Evolutionary conservation across 2,329 filamentous ascomycete genomes (phyloP).

Genomic region (Ramularia endophylla): DNA sequence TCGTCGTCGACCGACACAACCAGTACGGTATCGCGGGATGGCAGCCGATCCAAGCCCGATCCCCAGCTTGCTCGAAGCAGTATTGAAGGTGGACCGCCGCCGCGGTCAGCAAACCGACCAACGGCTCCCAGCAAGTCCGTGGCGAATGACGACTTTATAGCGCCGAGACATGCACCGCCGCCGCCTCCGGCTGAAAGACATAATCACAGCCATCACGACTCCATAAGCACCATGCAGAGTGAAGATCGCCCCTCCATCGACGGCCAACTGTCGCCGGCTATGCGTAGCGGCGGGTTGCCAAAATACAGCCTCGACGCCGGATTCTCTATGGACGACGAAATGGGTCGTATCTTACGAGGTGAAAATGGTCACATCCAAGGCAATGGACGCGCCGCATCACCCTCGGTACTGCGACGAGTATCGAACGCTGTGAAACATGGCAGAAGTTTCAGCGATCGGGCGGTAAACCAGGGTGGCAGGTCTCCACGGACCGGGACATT

Average conservation of each 20-base stretch:
- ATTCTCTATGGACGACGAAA: slow-evolving; percentile 92
- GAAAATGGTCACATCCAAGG: slow-evolving; percentile 47
- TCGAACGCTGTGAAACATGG: slow-evolving; percentile 94
- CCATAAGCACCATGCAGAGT: slow-evolving; percentile 40
- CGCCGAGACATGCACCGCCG: slow-evolving; percentile 42
- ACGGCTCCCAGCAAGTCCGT: slow-evolving; percentile 37
- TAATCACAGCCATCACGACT: slow-evolving; percentile 38
- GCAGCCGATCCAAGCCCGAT: slow-evolving; percentile 18
- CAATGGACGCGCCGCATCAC: slow-evolving; percentile 22
- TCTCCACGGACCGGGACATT: slow-evolving; percentile 38
- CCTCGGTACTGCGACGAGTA: slow-evolving; percentile 78
- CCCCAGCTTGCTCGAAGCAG: slow-evolving; percentile 26
- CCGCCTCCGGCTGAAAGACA: slow-evolving; percentile 27
- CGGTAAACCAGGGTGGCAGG: slow-evolving; percentile 21
- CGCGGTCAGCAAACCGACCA: slow-evolving; percentile 44
- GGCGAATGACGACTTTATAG: slow-evolving; percentile 38
- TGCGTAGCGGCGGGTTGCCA: slow-evolving; percentile 33
- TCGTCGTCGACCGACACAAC: slow-evolving; percentile 33
- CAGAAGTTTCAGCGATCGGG: slow-evolving; percentile 70
- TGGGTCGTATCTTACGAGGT: slow-evolving; percentile 77
- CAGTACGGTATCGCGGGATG: slow-evolving; percentile 24
- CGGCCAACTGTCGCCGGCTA: slow-evolving; percentile 23
- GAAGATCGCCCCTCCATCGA: slow-evolving; percentile 23
- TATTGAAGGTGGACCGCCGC: slow-evolving; percentile 40
- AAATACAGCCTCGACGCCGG: slow-evolving; percentile 69